phyloP scores from a whole-genome alignment of 2,329 filamentous ascomycete genomes.

The Alternaria panax region DNA sequence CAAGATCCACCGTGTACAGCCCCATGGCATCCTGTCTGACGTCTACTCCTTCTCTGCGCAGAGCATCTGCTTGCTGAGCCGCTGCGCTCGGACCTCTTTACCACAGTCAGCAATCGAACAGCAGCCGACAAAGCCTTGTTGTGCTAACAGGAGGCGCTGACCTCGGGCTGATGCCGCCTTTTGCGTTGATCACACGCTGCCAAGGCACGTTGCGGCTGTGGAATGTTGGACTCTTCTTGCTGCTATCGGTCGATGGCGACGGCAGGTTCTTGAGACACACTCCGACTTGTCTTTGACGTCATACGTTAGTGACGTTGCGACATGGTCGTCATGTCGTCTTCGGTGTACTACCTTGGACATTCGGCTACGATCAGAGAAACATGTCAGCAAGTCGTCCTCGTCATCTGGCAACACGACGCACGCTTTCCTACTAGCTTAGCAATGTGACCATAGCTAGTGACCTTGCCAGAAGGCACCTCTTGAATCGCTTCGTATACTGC shows the following conservation, averaged over 20 bases:
- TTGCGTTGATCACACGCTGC: slow-evolving; percentile 91
- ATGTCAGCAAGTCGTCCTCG: slow-evolving; percentile 32
- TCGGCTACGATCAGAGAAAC: slow-evolving; percentile 48
- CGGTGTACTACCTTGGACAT: slow-evolving; percentile 52
- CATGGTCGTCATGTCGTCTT: slow-evolving; percentile 21
- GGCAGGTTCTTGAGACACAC: slow-evolving; percentile 88
- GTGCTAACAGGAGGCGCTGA: slow-evolving; percentile 50
- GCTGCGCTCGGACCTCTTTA: slow-evolving; percentile 56
- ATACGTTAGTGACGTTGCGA: slow-evolving; percentile 48
- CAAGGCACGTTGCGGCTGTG: slow-evolving; percentile 85
- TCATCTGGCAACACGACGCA: slow-evolving; percentile 53
- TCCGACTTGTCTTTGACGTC: slow-evolving; percentile 75
- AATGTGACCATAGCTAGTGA: slow-evolving; percentile 88
- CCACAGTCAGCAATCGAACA: slow-evolving; percentile 29
- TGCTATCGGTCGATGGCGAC: slow-evolving; percentile 52
- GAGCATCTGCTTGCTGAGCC: slow-evolving; percentile 55
- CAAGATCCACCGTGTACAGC: slow-evolving; percentile 57
- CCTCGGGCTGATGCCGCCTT: slow-evolving; percentile 86
- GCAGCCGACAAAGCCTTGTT: slow-evolving; percentile 21
- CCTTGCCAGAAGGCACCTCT: slow-evolving; percentile 81
- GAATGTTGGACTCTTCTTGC: slow-evolving; percentile 60
- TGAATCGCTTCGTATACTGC: slow-evolving; percentile 85
- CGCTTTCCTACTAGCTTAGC: slow-evolving; percentile 75
- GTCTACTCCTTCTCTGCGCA: slow-evolving; percentile 57
- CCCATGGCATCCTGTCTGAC: slow-evolving; percentile 56